Percentiles rank a stretch among this genome's conserved stretches.
Conservation (phyloP, 352 stramenopile species). For the Salisapilia sapeloensis region DNA sequence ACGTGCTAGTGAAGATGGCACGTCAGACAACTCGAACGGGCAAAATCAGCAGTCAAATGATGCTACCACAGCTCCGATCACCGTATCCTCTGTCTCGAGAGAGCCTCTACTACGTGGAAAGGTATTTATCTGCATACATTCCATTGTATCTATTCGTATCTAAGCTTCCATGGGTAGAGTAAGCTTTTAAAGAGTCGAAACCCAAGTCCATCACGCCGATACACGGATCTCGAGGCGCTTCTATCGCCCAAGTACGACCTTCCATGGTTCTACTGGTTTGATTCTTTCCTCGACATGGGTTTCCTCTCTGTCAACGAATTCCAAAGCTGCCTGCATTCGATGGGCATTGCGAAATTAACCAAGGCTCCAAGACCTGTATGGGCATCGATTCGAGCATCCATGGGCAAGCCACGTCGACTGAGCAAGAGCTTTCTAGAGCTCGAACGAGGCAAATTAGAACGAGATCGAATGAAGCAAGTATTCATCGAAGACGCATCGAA, state of each 20-base stretch:
- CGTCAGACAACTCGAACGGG: too few species aligned
- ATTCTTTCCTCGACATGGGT: constrained; percentile 35
- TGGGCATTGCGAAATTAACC: constrained; percentile 44
- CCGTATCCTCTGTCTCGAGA: too few species aligned
- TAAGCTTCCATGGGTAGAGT: too few species aligned
- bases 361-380: constrained; percentile 40
- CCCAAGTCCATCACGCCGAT: too few species aligned
- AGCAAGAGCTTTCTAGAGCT: constrained; percentile 45
- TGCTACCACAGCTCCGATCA: too few species aligned
- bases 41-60: too few species aligned
- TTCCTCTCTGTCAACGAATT: constrained; percentile 74
- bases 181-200: too few species aligned
- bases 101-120: too few species aligned
- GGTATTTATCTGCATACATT: too few species aligned
- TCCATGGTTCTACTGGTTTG: constrained; percentile 59
- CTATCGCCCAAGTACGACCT: constrained; percentile 16
- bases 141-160: too few species aligned
- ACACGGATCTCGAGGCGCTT: too few species aligned
- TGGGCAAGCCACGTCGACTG: constrained; percentile 50
- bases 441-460: constrained; percentile 47
- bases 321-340: constrained; percentile 38
- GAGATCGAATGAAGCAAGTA: constrained; percentile 27
- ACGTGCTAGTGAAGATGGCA: too few species aligned
- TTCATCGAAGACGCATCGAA: constrained; percentile 1
- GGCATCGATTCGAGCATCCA: constrained; percentile 55